phyloP scores from a whole-genome alignment of 345 rosid genomes.

The Pistacia atlantica region DNA sequence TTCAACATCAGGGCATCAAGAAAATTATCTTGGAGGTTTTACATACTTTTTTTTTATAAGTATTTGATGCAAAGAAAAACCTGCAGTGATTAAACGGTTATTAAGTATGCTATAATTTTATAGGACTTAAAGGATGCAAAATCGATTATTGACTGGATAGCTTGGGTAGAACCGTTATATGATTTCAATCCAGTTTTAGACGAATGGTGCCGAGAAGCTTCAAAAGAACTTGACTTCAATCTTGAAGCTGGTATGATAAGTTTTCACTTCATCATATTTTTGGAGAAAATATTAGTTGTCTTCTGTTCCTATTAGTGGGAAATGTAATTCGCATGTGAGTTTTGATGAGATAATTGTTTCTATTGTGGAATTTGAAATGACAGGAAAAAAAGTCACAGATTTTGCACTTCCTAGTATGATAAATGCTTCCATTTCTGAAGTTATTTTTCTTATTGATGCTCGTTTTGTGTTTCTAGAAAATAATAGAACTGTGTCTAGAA shows the following conservation, averaged over 20 bases:
- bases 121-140: conserved; percentile 94
- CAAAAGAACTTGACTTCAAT: conserved; percentile 92
- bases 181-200: conserved; percentile 92
- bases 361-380: too few species aligned
- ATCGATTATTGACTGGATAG: conserved; percentile 91
- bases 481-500: conserved; percentile 69
- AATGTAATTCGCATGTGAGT: too few species aligned
- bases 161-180: conserved; percentile 96
- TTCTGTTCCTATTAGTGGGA: too few species aligned
- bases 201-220: conserved; percentile 99
- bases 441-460: conserved; percentile 11
- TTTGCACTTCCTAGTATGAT: too few species aligned
- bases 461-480: conserved; percentile 59
- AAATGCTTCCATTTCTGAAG: not conserved
- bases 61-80: conserved; percentile 22
- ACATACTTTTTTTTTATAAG: conserved; percentile 24
- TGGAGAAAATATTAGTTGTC: too few species aligned
- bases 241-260: conserved; percentile 73
- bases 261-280: too few species aligned
- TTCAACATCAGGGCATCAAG: conserved; percentile 85
- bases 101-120: conserved; percentile 23
- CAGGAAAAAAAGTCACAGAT: too few species aligned
- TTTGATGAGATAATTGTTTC: too few species aligned
- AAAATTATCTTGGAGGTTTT: conserved; percentile 81
- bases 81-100: conserved; percentile 19